Evolutionary conservation across 1,284 basidiomycete species (phyloP).

Genomic region (Coniferiporia weirii): DNA sequence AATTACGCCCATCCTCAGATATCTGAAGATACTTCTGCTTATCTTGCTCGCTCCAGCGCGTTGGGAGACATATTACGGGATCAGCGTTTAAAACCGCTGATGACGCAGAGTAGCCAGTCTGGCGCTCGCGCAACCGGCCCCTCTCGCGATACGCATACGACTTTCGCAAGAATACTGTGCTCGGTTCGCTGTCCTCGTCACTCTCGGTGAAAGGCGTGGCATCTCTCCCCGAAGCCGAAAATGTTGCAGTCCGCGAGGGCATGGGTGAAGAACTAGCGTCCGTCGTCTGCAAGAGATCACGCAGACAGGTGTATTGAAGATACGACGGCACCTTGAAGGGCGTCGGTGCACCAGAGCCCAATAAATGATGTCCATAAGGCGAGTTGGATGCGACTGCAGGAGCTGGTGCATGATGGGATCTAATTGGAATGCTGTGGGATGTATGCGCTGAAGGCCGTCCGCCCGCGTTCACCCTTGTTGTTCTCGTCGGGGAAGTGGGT

Average conservation of each 20-base stretch:
- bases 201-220: slow-evolving; percentile 42
- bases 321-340: slow-evolving; percentile 65
- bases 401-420: not conserved
- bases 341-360: slow-evolving; percentile 22
- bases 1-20: slow-evolving; percentile 63
- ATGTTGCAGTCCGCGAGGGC: slow-evolving; percentile 8
- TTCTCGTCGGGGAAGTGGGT: slow-evolving; percentile 10
- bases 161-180: slow-evolving; percentile 29
- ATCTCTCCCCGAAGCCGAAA: slow-evolving; percentile 22
- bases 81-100: slow-evolving; percentile 27
- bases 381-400: not conserved
- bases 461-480: not conserved
- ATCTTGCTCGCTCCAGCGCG: slow-evolving; percentile 70
- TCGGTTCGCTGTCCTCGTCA: slow-evolving; percentile 56
- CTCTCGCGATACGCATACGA: slow-evolving; percentile 15
- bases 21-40: slow-evolving; percentile 56
- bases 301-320: slow-evolving; percentile 67
- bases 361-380: slow-evolving; percentile 5
- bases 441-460: not conserved
- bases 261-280: slow-evolving; percentile 39
- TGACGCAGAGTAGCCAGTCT: slow-evolving; percentile 1
- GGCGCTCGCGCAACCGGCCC: slow-evolving; percentile 18
- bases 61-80: slow-evolving; percentile 59
- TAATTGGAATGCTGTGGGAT: slow-evolving; percentile 4
- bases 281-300: slow-evolving; percentile 54